Evolutionary conservation across 768 basidiomycete species (phyloP).

Genomic region (Xerocomellus intermedius): DNA sequence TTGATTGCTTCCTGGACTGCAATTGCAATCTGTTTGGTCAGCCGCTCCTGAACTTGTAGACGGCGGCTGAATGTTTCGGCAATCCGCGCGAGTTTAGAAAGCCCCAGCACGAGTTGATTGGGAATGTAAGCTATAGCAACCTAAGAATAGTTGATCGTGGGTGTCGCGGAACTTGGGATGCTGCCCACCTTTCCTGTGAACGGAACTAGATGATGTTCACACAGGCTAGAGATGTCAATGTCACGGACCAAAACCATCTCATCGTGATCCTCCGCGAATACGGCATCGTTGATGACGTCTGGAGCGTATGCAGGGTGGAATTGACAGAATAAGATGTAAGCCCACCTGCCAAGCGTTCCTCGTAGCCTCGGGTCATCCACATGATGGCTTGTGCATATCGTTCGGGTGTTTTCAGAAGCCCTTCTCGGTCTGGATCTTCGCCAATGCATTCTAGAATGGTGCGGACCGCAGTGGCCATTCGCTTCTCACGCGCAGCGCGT

Average conservation of each 20-base stretch:
- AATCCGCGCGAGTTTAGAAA: slow-evolving; percentile 95
- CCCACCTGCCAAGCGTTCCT: slow-evolving; percentile 86
- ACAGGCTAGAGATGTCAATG: slow-evolving; percentile 95
- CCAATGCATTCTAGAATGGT: slow-evolving; percentile 96
- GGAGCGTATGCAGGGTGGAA: slow-evolving; percentile 15
- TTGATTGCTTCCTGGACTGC: slow-evolving; percentile 99
- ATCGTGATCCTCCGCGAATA: slow-evolving; percentile 98
- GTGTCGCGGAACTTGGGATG: slow-evolving; percentile 17
- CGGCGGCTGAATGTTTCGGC: slow-evolving; percentile 96
- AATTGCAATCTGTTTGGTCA: slow-evolving; percentile 96
- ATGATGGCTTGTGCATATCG: slow-evolving; percentile 95
- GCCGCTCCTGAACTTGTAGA: slow-evolving; percentile 94
- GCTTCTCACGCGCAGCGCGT: slow-evolving; percentile 66
- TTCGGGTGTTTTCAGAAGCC: slow-evolving; percentile 87
- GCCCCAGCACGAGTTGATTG: slow-evolving; percentile 87
- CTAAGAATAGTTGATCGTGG: slow-evolving; percentile 41
- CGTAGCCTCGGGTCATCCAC: slow-evolving; percentile 99
- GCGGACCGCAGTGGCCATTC: slow-evolving; percentile 80
- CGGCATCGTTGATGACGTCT: slow-evolving; percentile 99
- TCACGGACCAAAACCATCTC: slow-evolving; percentile 99
- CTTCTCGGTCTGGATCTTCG: slow-evolving; percentile 96
- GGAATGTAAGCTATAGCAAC: slow-evolving; percentile 98
- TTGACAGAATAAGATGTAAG: slow-evolving; percentile 14
- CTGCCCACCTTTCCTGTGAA: slow-evolving; percentile 90
- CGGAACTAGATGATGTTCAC: slow-evolving; percentile 98